Evolutionary conservation across 495 filamentous ascomycete species (phyloP).

Genomic region (Trichoderma reesei): DNA sequence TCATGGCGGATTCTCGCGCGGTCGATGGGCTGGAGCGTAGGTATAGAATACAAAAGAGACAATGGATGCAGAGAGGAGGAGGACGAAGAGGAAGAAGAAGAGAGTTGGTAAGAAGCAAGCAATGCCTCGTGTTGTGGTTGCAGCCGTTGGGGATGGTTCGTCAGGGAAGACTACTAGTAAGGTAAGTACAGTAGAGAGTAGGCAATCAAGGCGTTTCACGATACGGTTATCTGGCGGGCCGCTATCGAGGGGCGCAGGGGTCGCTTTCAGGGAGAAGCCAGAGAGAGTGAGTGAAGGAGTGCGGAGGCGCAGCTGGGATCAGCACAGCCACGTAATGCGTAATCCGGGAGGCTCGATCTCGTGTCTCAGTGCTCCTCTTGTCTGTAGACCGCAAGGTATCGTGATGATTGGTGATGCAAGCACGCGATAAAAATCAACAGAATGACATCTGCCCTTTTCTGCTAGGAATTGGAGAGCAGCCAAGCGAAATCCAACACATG

Average conservation of each 20-base stretch:
- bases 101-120: too few relatives aligned
- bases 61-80: not conserved
- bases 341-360: not conserved
- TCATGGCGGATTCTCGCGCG: not conserved
- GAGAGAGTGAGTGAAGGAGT: not conserved
- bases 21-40: not conserved
- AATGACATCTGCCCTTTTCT: not conserved
- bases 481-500: too few relatives aligned
- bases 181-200: too few relatives aligned
- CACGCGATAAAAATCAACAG: too few relatives aligned
- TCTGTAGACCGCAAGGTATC: not conserved
- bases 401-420: not conserved
- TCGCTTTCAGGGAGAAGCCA: not conserved
- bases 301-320: not conserved
- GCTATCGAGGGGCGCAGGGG: conserved; percentile 1
- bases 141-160: not conserved
- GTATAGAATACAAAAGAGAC: not conserved
- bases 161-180: too few relatives aligned
- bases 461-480: too few relatives aligned
- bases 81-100: not conserved
- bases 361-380: too few relatives aligned
- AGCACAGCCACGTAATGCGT: not conserved
- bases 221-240: not conserved
- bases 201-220: not conserved
- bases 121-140: too few relatives aligned